Conservation (phyloP, 306 rosid species). For the Mimosa pudica region DNA sequence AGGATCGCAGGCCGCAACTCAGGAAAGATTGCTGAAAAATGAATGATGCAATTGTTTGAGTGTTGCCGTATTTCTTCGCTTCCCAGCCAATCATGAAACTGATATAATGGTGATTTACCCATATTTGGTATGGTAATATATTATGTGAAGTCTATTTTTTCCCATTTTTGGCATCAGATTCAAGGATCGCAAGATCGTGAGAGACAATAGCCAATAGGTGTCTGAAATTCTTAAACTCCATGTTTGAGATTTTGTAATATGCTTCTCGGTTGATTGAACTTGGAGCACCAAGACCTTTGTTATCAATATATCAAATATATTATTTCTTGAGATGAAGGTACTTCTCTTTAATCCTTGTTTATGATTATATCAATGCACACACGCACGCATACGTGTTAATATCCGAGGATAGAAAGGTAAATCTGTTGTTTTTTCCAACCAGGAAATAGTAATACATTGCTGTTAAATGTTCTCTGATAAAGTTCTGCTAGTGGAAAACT, state of each 20-base stretch:
- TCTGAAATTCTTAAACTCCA: constrained; percentile 8
- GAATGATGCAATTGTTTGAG: constrained; percentile 43
- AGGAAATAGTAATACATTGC: not conserved
- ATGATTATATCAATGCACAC: not conserved
- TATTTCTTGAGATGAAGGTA: constrained; percentile 19
- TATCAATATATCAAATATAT: constrained; percentile 27
- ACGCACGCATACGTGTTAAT: not conserved
- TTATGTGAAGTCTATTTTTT: not conserved
- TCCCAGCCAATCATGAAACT: constrained; percentile 22
- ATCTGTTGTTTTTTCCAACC: not conserved
- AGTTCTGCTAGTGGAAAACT: not conserved
- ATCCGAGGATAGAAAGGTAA: not conserved
- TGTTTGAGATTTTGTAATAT: constrained; percentile 16
- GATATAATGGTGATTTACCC: constrained; percentile 23
- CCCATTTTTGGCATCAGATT: not conserved
- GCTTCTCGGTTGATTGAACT: constrained; percentile 30
- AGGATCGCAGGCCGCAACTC: constrained; percentile 60
- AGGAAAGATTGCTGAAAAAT: constrained; percentile 57
- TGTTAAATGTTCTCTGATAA: not conserved
- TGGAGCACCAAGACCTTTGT: constrained; percentile 26
- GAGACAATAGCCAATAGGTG: constrained; percentile 9
- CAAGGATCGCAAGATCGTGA: constrained; percentile 19
- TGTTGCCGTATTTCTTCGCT: constrained; percentile 33
- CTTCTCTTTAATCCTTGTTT: constrained; percentile 2
- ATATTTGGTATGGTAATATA: constrained; percentile 13